These are phyloP conservation scores for Endotrypanum monterogeii DNA, from an alignment of 208 protist genomes.

Conservation along the genomic window DNA sequence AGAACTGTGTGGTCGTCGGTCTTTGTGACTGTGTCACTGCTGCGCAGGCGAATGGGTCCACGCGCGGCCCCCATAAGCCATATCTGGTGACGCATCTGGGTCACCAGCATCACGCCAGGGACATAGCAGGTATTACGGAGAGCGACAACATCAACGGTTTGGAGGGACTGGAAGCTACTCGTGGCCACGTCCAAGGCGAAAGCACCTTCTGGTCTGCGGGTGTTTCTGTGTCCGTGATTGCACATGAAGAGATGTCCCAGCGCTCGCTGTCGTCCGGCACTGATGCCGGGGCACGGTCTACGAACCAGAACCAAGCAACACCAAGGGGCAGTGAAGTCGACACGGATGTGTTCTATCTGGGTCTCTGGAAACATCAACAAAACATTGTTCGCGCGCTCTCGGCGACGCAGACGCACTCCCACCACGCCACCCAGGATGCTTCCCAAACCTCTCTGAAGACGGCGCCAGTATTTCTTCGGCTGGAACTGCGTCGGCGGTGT, in stretches of 20 bases:
- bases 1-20: conserved; percentile 31
- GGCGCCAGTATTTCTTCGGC: conserved; percentile 13
- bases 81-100: conserved; percentile 26
- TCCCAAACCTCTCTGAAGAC: background rate
- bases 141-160: background rate
- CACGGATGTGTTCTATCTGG: conserved; percentile 13
- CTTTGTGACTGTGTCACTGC: conserved; percentile 23
- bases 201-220: conserved; percentile 10
- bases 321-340: background rate
- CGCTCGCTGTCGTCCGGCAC: background rate
- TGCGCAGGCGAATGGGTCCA: conserved; percentile 27
- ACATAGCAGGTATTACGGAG: background rate
- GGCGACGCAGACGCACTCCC: background rate
- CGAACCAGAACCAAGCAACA: background rate
- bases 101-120: conserved; percentile 3
- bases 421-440: background rate
- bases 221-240: conserved; percentile 29
- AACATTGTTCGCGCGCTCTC: conserved; percentile 10
- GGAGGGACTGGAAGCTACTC: too few relatives aligned
- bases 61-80: conserved; percentile 15
- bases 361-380: conserved; percentile 20
- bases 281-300: background rate
- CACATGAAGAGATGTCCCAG: conserved; percentile 1
- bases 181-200: background rate
- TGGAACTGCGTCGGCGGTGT: conserved; percentile 21